These are phyloP conservation scores for Aspergillus pseudoglaucus DNA, from an alignment of 2,329 filamentous ascomycete genomes.

Conservation along the genomic window DNA sequence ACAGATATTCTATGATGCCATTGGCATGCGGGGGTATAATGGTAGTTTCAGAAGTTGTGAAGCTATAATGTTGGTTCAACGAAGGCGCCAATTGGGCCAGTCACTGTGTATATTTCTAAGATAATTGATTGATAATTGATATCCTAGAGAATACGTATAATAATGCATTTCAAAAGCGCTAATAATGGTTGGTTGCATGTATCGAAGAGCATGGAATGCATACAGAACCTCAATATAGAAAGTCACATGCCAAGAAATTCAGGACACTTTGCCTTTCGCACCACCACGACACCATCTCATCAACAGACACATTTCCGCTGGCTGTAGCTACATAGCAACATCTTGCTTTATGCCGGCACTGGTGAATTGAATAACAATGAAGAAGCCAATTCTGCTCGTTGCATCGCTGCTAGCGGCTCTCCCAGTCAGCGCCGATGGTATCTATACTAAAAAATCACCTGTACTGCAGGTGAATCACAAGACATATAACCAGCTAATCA, in stretches of 20 bases:
- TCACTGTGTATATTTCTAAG: too few species aligned
- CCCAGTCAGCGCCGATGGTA: slow-evolving; percentile 58
- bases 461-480: slow-evolving; percentile 76
- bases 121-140: too few species aligned
- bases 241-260: slow-evolving; percentile 34
- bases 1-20: too few species aligned
- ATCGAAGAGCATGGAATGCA: too few species aligned
- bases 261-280: slow-evolving; percentile 27
- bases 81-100: too few species aligned
- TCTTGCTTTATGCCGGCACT: neutral
- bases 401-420: slow-evolving; percentile 60
- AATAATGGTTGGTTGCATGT: too few species aligned
- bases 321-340: neutral
- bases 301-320: neutral
- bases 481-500: slow-evolving; percentile 75
- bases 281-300: neutral
- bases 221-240: too few species aligned
- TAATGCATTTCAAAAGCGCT: too few species aligned
- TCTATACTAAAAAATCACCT: slow-evolving; percentile 82
- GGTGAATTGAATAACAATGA: slow-evolving; percentile 22
- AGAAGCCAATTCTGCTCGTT: slow-evolving; percentile 44
- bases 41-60: too few species aligned
- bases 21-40: too few species aligned
- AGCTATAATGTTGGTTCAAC: too few species aligned
- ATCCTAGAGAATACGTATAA: too few species aligned